A percentile compares a stretch with the other conserved stretches of the same genome.
Conservation (phyloP, 75 land plant genomes). For the Pinus tabuliformis region DNA sequence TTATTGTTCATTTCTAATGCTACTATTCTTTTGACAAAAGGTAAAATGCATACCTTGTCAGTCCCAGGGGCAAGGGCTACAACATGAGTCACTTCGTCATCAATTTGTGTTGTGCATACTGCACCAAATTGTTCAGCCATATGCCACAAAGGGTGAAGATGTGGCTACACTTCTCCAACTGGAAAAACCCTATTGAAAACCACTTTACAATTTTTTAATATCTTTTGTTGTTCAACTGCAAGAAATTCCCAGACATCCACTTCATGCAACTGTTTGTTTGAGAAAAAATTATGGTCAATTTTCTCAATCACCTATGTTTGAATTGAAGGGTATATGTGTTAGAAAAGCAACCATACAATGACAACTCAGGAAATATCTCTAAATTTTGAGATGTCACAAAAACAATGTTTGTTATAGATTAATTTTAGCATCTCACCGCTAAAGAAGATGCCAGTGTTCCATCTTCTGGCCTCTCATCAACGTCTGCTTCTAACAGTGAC, state of each 20-base stretch:
- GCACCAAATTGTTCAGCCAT: constrained; percentile 99
- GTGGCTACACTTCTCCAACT: constrained; percentile 88
- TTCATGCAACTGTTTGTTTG: constrained; percentile 55
- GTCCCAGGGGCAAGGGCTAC: constrained; percentile 97
- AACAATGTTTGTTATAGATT: background rate
- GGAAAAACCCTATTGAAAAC: constrained; percentile 93
- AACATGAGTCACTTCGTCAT: constrained; percentile 95
- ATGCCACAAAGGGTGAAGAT: constrained; percentile 94
- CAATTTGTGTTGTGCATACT: constrained; percentile 78
- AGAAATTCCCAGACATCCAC: constrained; percentile 92
- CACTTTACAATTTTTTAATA: constrained; percentile 75
- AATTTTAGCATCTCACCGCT: constrained; percentile 39
- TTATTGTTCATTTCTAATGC: background rate
- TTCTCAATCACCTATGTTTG: constrained; percentile 83
- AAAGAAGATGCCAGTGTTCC: constrained; percentile 92
- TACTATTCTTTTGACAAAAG: background rate
- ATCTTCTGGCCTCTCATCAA: constrained; percentile 95
- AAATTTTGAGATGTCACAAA: constrained; percentile 3
- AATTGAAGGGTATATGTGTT: background rate
- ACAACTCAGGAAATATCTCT: constrained; percentile 2
- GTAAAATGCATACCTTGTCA: constrained; percentile 70
- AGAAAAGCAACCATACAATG: background rate
- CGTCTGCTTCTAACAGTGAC: constrained; percentile 93
- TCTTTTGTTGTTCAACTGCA: constrained; percentile 70
- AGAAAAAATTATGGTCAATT: constrained; percentile 78